Evolutionary conservation across 176 grass and related monocot species (phyloP).

Genomic region (Raddia guianensis): DNA sequence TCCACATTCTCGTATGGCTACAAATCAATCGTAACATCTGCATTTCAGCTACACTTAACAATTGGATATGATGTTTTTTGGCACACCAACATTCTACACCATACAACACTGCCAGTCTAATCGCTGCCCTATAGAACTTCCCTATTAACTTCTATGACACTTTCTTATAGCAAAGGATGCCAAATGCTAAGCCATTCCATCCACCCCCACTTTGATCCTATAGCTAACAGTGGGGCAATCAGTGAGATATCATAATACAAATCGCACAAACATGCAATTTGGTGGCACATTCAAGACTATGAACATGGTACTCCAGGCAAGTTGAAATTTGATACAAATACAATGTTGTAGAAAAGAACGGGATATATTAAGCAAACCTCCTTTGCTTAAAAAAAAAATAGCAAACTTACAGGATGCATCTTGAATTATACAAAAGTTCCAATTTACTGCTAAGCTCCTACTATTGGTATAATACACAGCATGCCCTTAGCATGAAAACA

Average conservation of each 20-base stretch:
- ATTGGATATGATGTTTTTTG: too few relatives aligned
- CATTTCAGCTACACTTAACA: too few relatives aligned
- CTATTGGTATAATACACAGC: not conserved
- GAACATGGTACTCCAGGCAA: not conserved
- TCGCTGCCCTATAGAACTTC: too few relatives aligned
- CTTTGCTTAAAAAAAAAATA: not conserved
- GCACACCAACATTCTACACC: too few relatives aligned
- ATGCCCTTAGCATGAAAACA: not conserved
- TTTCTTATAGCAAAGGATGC: too few relatives aligned
- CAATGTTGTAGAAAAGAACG: slow-evolving; percentile 2
- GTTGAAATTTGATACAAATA: not conserved
- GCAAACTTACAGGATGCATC: slow-evolving; percentile 24
- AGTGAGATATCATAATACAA: not conserved
- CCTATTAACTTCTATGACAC: too few relatives aligned
- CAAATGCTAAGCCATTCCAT: too few relatives aligned
- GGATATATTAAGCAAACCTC: not conserved
- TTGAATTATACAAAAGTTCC: not conserved
- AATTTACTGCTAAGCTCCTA: slow-evolving; percentile 22
- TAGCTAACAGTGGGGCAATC: not conserved
- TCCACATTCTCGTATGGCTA: too few relatives aligned
- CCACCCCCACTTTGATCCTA: too few relatives aligned
- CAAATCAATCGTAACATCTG: too few relatives aligned
- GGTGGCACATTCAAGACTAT: not conserved
- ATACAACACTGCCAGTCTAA: too few relatives aligned
- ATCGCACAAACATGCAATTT: not conserved